A percentile compares a stretch with the other conserved stretches of the same genome.
These are phyloP conservation scores for Neonectria ditissima DNA, from an alignment of 2,329 filamentous ascomycete species.

Conservation along the genomic window DNA sequence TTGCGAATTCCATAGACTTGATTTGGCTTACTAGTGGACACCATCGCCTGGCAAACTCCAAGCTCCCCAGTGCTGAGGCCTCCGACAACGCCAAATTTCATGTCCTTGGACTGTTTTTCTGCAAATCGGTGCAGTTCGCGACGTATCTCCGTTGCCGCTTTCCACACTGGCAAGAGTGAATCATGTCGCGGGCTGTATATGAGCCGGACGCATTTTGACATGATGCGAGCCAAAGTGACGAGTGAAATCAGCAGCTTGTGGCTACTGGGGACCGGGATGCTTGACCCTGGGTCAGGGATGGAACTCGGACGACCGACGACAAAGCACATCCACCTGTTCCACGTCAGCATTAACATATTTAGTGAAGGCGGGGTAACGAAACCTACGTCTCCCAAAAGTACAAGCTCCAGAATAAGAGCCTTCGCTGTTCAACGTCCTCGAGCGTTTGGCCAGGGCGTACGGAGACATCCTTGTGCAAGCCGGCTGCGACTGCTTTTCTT, in stretches of 20 bases:
- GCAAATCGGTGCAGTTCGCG: slow-evolving; percentile 47
- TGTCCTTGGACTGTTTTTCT: slow-evolving; percentile 45
- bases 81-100: slow-evolving; percentile 51
- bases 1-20: neutral
- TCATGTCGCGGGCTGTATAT: slow-evolving; percentile 57
- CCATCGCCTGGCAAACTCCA: slow-evolving; percentile 55
- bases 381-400: slow-evolving; percentile 58
- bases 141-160: slow-evolving; percentile 48
- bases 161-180: slow-evolving; percentile 48
- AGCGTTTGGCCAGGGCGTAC: slow-evolving; percentile 44
- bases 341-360: neutral
- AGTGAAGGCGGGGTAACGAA: neutral
- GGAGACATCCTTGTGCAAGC: slow-evolving; percentile 57
- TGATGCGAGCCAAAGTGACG: slow-evolving; percentile 52
- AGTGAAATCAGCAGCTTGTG: slow-evolving; percentile 54
- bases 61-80: slow-evolving; percentile 51
- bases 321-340: slow-evolving; percentile 56
- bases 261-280: slow-evolving; percentile 50
- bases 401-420: slow-evolving; percentile 51
- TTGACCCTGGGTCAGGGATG: slow-evolving; percentile 51
- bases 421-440: slow-evolving; percentile 52
- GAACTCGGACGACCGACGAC: slow-evolving; percentile 56
- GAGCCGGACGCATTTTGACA: slow-evolving; percentile 54
- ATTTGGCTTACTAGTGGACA: slow-evolving; percentile 51
- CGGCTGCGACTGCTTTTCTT: slow-evolving; percentile 57